phyloP scores from a whole-genome alignment of 129 eudicot genomes.

The Smallanthus sonchifolius region DNA sequence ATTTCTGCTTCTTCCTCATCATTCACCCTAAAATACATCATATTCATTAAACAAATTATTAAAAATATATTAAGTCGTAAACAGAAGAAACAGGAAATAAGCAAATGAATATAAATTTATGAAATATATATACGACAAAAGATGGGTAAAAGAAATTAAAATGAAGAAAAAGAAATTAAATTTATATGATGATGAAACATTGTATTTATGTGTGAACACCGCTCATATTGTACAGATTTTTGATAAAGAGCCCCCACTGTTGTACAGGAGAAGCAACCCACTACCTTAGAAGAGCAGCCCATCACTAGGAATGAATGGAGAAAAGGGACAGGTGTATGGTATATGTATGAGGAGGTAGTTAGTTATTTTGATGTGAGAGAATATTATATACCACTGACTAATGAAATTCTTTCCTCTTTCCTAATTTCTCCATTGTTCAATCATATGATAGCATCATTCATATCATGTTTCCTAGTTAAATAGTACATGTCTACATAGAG shows the following conservation, averaged over 20 bases:
- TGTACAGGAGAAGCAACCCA: neutral
- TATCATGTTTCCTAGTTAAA: neutral
- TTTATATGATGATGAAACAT: neutral
- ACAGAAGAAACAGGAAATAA: neutral
- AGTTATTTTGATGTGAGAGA: neutral
- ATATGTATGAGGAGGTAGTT: neutral
- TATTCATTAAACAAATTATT: too few species aligned
- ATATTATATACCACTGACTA: neutral
- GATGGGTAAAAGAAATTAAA: neutral
- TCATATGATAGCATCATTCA: neutral
- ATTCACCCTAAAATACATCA: neutral
- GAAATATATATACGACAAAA: neutral
- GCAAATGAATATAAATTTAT: neutral
- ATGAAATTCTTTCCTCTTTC: neutral
- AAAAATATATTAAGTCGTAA: too few species aligned
- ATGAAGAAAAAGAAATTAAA: neutral
- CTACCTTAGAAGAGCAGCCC: too few species aligned
- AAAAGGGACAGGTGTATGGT: neutral
- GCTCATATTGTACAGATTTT: neutral
- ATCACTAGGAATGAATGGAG: neutral
- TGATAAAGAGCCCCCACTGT: neutral
- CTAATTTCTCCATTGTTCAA: neutral
- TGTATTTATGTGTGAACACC: neutral
- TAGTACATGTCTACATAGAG: neutral
- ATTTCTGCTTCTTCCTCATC: neutral